Percentiles rank a stretch among this genome's conserved stretches.
Evolutionary conservation across 805 yeast species (phyloP).

Genomic region (Naumovozyma baii): DNA sequence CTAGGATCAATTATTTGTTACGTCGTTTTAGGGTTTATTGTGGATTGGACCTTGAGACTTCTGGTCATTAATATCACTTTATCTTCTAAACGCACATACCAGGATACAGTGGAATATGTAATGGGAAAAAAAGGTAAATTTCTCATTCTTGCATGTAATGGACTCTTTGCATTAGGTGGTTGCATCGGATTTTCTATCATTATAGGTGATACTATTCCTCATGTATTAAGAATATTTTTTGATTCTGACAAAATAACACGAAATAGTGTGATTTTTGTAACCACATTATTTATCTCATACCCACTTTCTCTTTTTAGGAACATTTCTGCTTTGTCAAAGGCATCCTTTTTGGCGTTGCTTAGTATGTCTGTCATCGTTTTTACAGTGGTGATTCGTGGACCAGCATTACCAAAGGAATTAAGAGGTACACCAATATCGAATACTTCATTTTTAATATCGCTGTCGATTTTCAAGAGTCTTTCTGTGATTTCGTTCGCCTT

Average conservation of each 20-base stretch:
- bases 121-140: slow-evolving; percentile 67
- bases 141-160: slow-evolving; percentile 63
- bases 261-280: slow-evolving; percentile 58
- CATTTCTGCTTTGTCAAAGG: slow-evolving; percentile 77
- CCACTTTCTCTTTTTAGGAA: slow-evolving; percentile 76
- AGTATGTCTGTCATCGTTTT: slow-evolving; percentile 75
- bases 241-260: slow-evolving; percentile 32
- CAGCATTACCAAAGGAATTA: slow-evolving; percentile 39
- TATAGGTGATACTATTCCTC: slow-evolving; percentile 92
- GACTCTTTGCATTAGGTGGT: slow-evolving; percentile 89
- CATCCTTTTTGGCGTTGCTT: slow-evolving; percentile 74
- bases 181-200: slow-evolving; percentile 89
- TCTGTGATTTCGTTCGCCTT: slow-evolving; percentile 92
- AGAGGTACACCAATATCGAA: slow-evolving; percentile 32
- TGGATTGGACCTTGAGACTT: slow-evolving; percentile 80
- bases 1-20: slow-evolving; percentile 60
- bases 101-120: slow-evolving; percentile 72
- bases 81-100: slow-evolving; percentile 69
- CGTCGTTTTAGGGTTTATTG: slow-evolving; percentile 50
- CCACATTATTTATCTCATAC: slow-evolving; percentile 64
- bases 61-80: slow-evolving; percentile 76
- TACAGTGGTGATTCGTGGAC: slow-evolving; percentile 68
- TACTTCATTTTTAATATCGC: neutral
- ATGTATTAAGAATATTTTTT: slow-evolving; percentile 61
- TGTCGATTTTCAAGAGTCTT: slow-evolving; percentile 62